Conservation (phyloP, 257 asterid genomes). For the Primulina eburnea region DNA sequence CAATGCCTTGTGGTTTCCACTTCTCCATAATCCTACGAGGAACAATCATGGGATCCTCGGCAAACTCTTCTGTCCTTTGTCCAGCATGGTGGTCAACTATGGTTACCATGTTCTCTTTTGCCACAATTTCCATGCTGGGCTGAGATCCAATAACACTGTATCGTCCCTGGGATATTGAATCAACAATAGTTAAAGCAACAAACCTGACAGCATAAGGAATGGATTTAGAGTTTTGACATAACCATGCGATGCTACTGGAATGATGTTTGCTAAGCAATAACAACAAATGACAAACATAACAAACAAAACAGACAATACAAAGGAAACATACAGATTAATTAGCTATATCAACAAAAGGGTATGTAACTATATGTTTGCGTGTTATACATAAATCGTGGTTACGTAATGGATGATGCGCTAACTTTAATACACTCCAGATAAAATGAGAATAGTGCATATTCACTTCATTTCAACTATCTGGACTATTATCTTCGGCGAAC, state of each 20-base stretch:
- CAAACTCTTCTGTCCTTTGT: conserved; percentile 53
- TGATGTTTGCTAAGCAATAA: conserved; percentile 2
- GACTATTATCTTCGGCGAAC: no score
- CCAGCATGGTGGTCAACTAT: conserved; percentile 72
- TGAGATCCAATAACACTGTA: conserved; percentile 94
- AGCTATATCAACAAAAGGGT: not conserved
- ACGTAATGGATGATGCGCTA: not conserved
- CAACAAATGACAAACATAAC: not conserved
- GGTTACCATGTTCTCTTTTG: conserved; percentile 82
- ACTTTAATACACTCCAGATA: not conserved
- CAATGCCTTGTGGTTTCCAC: conserved; percentile 82
- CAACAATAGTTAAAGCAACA: conserved; percentile 30
- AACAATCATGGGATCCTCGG: conserved; percentile 86
- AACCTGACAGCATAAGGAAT: conserved; percentile 7
- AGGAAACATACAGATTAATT: not conserved
- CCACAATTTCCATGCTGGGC: conserved; percentile 92
- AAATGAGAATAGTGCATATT: no score
- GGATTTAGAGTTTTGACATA: not conserved
- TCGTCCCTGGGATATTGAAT: conserved; percentile 63
- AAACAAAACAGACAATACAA: conserved; percentile 3
- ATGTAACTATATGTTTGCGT: not conserved
- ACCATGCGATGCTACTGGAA: not conserved
- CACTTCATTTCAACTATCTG: no score
- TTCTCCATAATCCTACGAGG: conserved; percentile 85
- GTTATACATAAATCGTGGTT: not conserved